phyloP scores from a whole-genome alignment of 225 moss, liverwort and hornwort genomes.

The Marchantia polymorpha region DNA sequence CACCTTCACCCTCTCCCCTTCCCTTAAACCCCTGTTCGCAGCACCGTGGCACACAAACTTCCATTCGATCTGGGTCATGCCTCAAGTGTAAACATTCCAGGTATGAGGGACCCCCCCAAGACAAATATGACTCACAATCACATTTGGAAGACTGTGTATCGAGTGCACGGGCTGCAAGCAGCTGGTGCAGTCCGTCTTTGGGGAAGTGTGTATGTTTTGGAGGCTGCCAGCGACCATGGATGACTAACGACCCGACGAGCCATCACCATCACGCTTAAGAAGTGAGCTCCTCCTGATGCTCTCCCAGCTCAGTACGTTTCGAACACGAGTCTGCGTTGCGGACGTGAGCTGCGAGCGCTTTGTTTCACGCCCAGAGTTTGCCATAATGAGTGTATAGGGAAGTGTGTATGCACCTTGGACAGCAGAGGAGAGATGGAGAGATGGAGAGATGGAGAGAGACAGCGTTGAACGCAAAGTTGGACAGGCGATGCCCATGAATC shows the following conservation, averaged over 20 bases:
- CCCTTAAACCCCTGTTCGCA: too few relatives aligned
- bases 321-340: neutral
- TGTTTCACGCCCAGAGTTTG: neutral
- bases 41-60: too few relatives aligned
- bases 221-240: neutral
- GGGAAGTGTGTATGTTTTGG: neutral
- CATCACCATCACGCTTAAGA: neutral
- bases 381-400: neutral
- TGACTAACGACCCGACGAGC: neutral
- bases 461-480: neutral
- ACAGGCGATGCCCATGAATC: too few relatives aligned
- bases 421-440: neutral
- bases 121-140: neutral
- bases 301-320: neutral
- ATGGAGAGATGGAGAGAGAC: neutral
- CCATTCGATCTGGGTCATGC: too few relatives aligned
- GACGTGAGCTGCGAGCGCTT: neutral
- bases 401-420: neutral
- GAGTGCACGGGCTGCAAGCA: neutral
- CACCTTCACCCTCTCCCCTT: neutral
- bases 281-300: neutral
- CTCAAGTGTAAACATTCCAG: too few relatives aligned
- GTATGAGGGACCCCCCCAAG: too few relatives aligned
- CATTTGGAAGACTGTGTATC: too few relatives aligned
- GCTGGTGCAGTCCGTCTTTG: neutral